These are phyloP conservation scores for Phlegmacium glaucopus DNA, from an alignment of 768 basidiomycete genomes.

Conservation along the genomic window DNA sequence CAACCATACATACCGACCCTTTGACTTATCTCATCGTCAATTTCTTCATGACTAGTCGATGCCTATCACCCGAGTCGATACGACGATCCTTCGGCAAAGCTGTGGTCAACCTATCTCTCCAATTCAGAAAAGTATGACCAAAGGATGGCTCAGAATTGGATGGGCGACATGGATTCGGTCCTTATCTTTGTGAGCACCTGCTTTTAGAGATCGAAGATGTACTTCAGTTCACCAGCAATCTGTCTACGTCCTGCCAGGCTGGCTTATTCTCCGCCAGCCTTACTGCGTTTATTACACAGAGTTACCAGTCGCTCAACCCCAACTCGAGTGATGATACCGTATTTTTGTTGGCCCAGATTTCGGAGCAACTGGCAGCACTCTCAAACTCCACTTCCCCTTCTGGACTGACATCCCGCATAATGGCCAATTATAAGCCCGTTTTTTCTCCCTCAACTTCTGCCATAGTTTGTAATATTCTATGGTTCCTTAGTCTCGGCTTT, in stretches of 20 bases:
- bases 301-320: conserved; percentile 31
- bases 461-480: conserved; percentile 38
- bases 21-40: too few species aligned
- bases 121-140: conserved; percentile 31
- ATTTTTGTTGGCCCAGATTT: conserved; percentile 28
- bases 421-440: neutral
- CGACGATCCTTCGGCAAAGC: conserved; percentile 33
- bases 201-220: neutral
- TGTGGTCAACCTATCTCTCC: conserved; percentile 36
- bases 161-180: conserved; percentile 38
- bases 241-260: conserved; percentile 20
- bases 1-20: neutral
- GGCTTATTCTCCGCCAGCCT: conserved; percentile 39
- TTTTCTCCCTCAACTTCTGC: conserved; percentile 26
- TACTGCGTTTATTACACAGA: conserved; percentile 38
- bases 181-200: conserved; percentile 32
- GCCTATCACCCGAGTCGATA: conserved; percentile 17
- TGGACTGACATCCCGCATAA: neutral
- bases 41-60: neutral
- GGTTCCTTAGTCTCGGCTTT: conserved; percentile 44
- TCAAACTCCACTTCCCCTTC: conserved; percentile 12
- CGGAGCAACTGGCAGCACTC: conserved; percentile 23
- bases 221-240: neutral
- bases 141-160: conserved; percentile 33
- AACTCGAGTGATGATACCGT: conserved; percentile 24